Percentiles rank a stretch among this genome's conserved stretches.
These are phyloP conservation scores for Candida golubevii DNA, from an alignment of 805 yeast genomes.

Conservation along the genomic window DNA sequence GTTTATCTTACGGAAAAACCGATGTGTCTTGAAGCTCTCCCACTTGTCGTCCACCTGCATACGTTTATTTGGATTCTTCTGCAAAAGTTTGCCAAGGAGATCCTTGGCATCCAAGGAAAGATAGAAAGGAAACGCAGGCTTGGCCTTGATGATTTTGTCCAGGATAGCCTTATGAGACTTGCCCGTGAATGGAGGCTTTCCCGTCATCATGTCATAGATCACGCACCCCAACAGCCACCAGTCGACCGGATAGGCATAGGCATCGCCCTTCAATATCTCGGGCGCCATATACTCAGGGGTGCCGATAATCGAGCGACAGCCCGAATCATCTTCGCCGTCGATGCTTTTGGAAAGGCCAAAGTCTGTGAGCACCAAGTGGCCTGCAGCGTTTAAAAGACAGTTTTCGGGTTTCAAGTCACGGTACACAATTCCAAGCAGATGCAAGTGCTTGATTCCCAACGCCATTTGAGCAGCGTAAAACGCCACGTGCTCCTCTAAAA, in stretches of 20 bases:
- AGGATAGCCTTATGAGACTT: constrained; percentile 35
- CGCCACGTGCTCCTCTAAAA: constrained; percentile 63
- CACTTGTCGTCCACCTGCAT: constrained; percentile 34
- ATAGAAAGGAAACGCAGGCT: constrained; percentile 37
- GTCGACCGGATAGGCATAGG: constrained; percentile 48
- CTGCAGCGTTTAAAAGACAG: constrained; percentile 70
- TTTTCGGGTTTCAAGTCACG: constrained; percentile 90
- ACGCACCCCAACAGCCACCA: constrained; percentile 49
- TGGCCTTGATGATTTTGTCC: constrained; percentile 36
- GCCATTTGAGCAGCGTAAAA: constrained; percentile 80
- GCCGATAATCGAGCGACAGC: constrained; percentile 45
- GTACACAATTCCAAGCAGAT: constrained; percentile 75
- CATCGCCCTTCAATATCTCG: constrained; percentile 46
- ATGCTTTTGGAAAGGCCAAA: constrained; percentile 64
- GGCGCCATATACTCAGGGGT: constrained; percentile 85
- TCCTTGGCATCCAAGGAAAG: constrained; percentile 41
- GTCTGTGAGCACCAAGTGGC: constrained; percentile 80
- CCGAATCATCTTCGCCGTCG: constrained; percentile 40
- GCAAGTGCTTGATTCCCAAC: constrained; percentile 71
- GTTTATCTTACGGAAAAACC: constrained; percentile 36
- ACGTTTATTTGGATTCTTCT: constrained; percentile 34
- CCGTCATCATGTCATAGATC: constrained; percentile 40
- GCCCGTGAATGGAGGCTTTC: constrained; percentile 44
- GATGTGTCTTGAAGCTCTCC: constrained; percentile 29
- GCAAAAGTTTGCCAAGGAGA: constrained; percentile 34